Evolutionary conservation across 2,329 filamentous ascomycete genomes (phyloP), one percentile per base, ranked within the genome.

Genomic region (Rhynchosporium agropyri): DNA sequence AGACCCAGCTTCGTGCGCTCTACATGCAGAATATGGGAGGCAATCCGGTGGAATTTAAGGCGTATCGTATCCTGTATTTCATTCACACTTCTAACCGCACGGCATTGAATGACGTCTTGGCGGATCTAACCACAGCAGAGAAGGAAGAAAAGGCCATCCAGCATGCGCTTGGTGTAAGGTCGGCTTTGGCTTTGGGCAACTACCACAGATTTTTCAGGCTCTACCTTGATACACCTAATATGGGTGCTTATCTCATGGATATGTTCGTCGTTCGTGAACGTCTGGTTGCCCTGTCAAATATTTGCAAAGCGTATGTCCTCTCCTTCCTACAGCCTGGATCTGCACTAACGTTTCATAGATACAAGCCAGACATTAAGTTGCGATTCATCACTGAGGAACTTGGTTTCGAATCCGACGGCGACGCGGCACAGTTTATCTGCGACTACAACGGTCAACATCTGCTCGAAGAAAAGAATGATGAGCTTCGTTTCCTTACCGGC

Each of bases 11-110:
- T 75, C 91, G 92, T 78, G 92, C 90, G 69, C 82, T 99, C 73
- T 98, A 99, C 79, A 86, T 86, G 77, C 86, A 91, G 80, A 90
- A 91, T 70, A 81, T 97, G 76, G 91, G 91, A 75, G 95, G 94
- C 73, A 92, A 93, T 77, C 87, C 91, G 75, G 88, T 91, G 80
- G 95, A 99, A 79, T 99, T 99, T 80, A 95, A 95, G 85, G 95
- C 94, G 68, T 99, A 99, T 83, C 94, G 95, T 85, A 97, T 99
- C 79, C 84, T 99, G 76, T 99, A 99, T 85, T 96, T 97, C 82
- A 95, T 99, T 79, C 93, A 98, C 79, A 98, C 95, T 74, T 93
- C 92, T 84, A 99, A 98, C 81, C 92, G 92, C 80, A 93, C 91
- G 79, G 93, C 94, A 79, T 89, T 99, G 84, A 98, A 97, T 84